These are phyloP conservation scores for Coemansia sp. DNA, from an alignment of 192 early-diverging fungal species.

Conservation along the genomic window DNA sequence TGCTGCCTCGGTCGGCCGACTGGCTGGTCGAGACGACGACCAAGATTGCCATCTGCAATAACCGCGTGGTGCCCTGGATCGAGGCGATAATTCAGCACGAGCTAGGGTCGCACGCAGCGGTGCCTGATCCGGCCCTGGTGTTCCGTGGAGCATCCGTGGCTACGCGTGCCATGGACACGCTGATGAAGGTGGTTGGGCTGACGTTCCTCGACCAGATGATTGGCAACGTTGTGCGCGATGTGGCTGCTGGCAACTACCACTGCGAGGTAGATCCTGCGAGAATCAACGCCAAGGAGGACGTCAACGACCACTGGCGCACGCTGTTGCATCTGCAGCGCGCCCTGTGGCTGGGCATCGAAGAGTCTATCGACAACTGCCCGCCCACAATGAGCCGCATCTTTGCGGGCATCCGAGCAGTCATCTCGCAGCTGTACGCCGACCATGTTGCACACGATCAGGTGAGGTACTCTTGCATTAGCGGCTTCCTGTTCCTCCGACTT, in stretches of 20 bases:
- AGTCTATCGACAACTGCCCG: constrained; percentile 23
- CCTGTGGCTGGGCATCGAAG: constrained; percentile 55
- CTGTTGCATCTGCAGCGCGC: constrained; percentile 49
- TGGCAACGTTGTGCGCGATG: constrained; percentile 58
- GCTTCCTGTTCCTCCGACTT: constrained; percentile 68
- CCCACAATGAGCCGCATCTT: constrained; percentile 49
- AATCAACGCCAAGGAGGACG: constrained; percentile 10
- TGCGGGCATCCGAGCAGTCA: constrained; percentile 23
- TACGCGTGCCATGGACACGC: constrained; percentile 65
- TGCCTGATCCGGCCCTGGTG: constrained; percentile 42
- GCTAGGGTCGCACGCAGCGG: constrained; percentile 17
- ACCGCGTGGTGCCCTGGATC: constrained; percentile 31
- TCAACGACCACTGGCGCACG: constrained; percentile 52
- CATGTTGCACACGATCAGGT: constrained; percentile 16
- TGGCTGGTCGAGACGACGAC: constrained; percentile 49
- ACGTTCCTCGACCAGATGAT: constrained; percentile 63
- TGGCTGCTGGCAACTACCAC: constrained; percentile 51
- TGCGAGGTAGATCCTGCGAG: constrained; percentile 65
- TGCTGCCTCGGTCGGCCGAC: constrained; percentile 32
- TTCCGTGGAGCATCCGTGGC: constrained; percentile 63
- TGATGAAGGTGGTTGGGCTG: constrained; percentile 66
- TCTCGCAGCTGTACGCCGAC: constrained; percentile 12
- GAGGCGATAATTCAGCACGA: constrained; percentile 35
- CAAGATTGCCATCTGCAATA: constrained; percentile 34
- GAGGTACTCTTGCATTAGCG: constrained; percentile 55